Percentiles rank a stretch among this genome's conserved stretches.
phyloP scores from a whole-genome alignment of 2,329 filamentous ascomycete genomes.

The Cylindrodendrum hubeiense region DNA sequence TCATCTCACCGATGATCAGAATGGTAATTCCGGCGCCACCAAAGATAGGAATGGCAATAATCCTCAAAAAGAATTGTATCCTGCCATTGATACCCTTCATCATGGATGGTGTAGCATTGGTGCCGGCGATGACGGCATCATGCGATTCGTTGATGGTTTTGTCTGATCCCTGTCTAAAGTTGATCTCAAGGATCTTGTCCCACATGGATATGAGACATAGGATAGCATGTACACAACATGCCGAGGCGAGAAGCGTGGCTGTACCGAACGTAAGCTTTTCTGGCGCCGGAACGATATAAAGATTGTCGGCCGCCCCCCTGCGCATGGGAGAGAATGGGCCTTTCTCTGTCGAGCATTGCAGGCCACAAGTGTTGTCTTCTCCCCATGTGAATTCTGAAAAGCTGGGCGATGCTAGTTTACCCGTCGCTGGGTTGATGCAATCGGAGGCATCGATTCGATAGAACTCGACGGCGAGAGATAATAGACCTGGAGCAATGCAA shows the following conservation, averaged over 20 bases:
- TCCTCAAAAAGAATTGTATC: constrained; percentile 65
- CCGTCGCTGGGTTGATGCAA: constrained; percentile 57
- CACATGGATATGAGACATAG: constrained; percentile 72
- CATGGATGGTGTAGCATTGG: constrained; percentile 64
- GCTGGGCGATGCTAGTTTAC: constrained; percentile 50
- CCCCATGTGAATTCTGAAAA: constrained; percentile 59
- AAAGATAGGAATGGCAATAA: constrained; percentile 70
- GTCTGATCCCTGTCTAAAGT: constrained; percentile 63
- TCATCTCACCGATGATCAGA: constrained; percentile 71
- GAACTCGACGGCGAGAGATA: constrained; percentile 75
- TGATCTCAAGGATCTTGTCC: constrained; percentile 73
- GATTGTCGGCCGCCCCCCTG: constrained; percentile 66
- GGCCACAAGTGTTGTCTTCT: constrained; percentile 54
- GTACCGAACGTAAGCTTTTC: constrained; percentile 67
- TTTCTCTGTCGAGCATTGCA: constrained; percentile 58
- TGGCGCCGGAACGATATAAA: constrained; percentile 73
- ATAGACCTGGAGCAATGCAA: constrained; percentile 56
- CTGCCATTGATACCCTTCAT: constrained; percentile 69
- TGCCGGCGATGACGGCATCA: constrained; percentile 62
- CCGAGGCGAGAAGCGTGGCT: constrained; percentile 71
- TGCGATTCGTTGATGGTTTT: constrained; percentile 40
- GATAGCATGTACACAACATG: constrained; percentile 74
- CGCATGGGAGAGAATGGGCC: constrained; percentile 69
- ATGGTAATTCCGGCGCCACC: constrained; percentile 69
- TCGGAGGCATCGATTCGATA: constrained; percentile 62